Evolutionary conservation across 768 basidiomycete genomes (phyloP), one percentile per base, ranked within the genome.

Genomic region (Trametes maxima): DNA sequence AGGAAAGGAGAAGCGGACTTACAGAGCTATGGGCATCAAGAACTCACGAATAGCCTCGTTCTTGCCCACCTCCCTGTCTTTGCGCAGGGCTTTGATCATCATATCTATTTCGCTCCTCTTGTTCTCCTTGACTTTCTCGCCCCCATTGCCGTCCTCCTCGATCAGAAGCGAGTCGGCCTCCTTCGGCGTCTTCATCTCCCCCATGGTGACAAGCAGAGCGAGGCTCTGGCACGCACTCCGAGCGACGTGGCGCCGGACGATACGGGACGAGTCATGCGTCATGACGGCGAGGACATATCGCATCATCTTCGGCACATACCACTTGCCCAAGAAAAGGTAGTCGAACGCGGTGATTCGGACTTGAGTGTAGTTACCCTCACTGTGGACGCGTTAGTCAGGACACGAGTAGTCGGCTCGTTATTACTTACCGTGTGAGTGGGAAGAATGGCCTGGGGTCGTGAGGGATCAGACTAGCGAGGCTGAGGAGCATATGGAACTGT

Each of bases 311-410:
- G 87, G 87, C 1, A 88, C 81, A 72, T 93, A 88, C 94, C 94
- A 90, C 75, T 94, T 88, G 59, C 89, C 89, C 72, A 94, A 76
- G 80, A 96, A 88, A 11, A 98, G 81, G 36, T 93, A 92, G 74
- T 99, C 97, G 67, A 99, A 97, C 3, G 97, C 96, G 4, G 92
- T 88, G 46, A 94, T 83, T 47, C 97, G 89, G 46, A 99, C 92
- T 70, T 92, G 89, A 2, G 88, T 89, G 67, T 90, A 94, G 70
- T 98, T 97, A 42, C 96, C 97, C 75, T 97, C 94, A 24, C 95
- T 95, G 65, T 25, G 60, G 56, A 39, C 17, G 46, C 47, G 59
- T 67, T n/a, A 69, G 63, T 11, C 54, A 16, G 56, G 19, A 25
- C 28, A 19, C n/a, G 40, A 57, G 43, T 24, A 21, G 49, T 11